Evolutionary conservation across 306 rosid genomes (phyloP), one percentile per base, ranked within the genome.

Genomic region (Geum urbanum): DNA sequence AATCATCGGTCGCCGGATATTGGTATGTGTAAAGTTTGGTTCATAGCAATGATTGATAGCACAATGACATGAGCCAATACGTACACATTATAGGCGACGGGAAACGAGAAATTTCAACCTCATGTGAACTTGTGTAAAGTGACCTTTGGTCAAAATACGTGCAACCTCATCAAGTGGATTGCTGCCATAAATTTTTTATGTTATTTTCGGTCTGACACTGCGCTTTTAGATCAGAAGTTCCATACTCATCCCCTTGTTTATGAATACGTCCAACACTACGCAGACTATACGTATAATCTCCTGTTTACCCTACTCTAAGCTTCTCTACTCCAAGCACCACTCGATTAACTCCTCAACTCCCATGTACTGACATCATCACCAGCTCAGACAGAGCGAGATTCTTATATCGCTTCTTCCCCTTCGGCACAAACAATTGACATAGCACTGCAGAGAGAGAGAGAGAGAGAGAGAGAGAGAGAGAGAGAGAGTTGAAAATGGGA

Each of bases 401-500:
- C 32, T 27, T 27, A 27, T 27, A 27, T 27, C 32, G 2, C 1
- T 22, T n/a, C 14, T 4, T 2, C 5, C 54, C 15, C 43, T 43
- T 65, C 14, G 74, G 74, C 22, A 7, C 54, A 53, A 41, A 64
- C 11, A 27, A 66, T 55, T 53, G 7, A 16, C 45, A 1, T 27
- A 41, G 22, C 40, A 15, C 14, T 12, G 4, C 12, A 39, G n/a
- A 48, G 32, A 8, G 1, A n/a, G 0, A 27, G n/a, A n/a, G n/a
- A n/a, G n/a, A n/a, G n/a, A n/a, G n/a, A n/a, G 9, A 7, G 1
- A 61, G 14, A 4, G 47, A 4, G 12, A 39, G 48, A 0, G 15
- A 37, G 14, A 18, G 48, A 4, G 12, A 22, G 9, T 45, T 4
- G 4, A 40, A 43, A 57, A 88, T 88, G 97, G 97, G 97, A 32